phyloP scores from a whole-genome alignment of 75 land plant genomes.

The Picea sitchensis region DNA sequence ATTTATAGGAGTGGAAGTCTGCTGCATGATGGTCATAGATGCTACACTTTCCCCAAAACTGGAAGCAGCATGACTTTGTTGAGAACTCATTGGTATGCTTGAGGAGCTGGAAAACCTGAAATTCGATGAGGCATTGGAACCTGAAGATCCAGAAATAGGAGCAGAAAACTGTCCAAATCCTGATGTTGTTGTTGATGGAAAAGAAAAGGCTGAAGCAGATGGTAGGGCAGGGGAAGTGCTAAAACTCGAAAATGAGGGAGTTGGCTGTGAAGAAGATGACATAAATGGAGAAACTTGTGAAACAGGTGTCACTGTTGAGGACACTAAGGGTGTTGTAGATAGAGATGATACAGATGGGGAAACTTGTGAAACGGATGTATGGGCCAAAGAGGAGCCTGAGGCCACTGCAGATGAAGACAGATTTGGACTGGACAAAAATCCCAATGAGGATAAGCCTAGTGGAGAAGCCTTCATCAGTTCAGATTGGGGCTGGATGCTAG shows the following conservation, averaged over 20 bases:
- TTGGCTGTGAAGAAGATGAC: slow-evolving; percentile 4
- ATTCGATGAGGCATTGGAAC: background rate
- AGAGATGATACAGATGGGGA: slow-evolving; percentile 8
- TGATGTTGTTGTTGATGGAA: slow-evolving; percentile 7
- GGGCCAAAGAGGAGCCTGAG: background rate
- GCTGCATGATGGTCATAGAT: background rate
- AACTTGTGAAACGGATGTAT: slow-evolving; percentile 9
- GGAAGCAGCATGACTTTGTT: background rate
- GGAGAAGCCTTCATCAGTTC: background rate
- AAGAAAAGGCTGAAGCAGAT: slow-evolving; percentile 2
- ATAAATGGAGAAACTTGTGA: slow-evolving; percentile 5
- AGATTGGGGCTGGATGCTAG: background rate
- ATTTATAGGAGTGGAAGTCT: slow-evolving; percentile 12
- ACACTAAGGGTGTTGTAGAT: background rate
- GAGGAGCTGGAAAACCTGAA: slow-evolving; percentile 1
- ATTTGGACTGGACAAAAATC: background rate
- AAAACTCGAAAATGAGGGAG: background rate
- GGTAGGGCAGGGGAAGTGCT: background rate
- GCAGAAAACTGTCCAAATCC: slow-evolving; percentile 12
- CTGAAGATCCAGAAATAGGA: slow-evolving; percentile 2
- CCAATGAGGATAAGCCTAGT: background rate
- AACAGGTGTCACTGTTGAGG: slow-evolving; percentile 5
- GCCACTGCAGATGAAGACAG: background rate
- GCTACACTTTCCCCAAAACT: slow-evolving; percentile 13
- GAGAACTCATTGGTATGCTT: background rate